Conservation (phyloP, 257 asterid genomes). For the Cruciata laevipes region DNA sequence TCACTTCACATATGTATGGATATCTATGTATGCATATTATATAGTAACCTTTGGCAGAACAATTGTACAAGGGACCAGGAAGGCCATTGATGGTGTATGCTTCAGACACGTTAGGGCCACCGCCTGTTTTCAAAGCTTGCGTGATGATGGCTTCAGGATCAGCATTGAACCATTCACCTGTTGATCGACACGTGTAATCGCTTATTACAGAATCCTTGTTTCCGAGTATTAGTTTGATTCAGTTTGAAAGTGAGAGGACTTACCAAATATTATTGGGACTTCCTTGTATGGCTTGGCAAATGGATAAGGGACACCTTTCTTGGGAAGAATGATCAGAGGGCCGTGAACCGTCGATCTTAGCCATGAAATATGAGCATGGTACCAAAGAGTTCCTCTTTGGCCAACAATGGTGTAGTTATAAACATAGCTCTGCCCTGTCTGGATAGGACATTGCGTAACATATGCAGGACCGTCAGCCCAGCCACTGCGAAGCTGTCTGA, state of each 20-base stretch:
- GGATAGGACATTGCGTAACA: slow-evolving; percentile 56
- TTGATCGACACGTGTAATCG: neutral
- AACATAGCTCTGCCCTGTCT: slow-evolving; percentile 49
- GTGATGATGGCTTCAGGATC: slow-evolving; percentile 58
- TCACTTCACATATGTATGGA: neutral
- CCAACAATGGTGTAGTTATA: slow-evolving; percentile 51
- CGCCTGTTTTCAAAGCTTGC: slow-evolving; percentile 52
- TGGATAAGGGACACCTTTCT: slow-evolving; percentile 20
- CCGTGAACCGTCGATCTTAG: slow-evolving; percentile 57
- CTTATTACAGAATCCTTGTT: neutral
- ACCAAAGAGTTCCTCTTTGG: slow-evolving; percentile 53
- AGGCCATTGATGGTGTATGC: slow-evolving; percentile 60
- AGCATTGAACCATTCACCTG: slow-evolving; percentile 62
- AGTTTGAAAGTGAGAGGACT: neutral
- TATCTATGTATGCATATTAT: neutral
- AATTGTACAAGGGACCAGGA: slow-evolving; percentile 52
- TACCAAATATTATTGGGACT: slow-evolving; percentile 25
- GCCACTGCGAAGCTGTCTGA: slow-evolving; percentile 51
- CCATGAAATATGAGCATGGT: slow-evolving; percentile 70
- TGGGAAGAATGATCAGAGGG: slow-evolving; percentile 51
- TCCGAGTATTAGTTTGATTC: neutral
- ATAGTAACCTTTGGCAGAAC: slow-evolving; percentile 45
- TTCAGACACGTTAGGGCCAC: slow-evolving; percentile 60
- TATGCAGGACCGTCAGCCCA: slow-evolving; percentile 74
- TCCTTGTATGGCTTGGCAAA: slow-evolving; percentile 2